Evolutionary conservation across 2,329 filamentous ascomycete species (phyloP).

Genomic region (Graphiopsis chlorocephala): DNA sequence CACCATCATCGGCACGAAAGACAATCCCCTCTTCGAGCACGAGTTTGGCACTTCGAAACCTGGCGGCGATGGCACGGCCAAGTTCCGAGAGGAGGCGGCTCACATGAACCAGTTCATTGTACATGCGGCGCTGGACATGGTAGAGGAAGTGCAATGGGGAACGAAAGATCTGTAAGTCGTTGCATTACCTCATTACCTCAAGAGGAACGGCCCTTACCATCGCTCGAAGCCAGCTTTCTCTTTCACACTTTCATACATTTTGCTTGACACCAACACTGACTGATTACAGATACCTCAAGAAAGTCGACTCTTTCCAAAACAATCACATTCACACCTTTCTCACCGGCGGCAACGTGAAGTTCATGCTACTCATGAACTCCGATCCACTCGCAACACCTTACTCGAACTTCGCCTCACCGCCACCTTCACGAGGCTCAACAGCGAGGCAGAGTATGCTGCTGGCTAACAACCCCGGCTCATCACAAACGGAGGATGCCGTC

Average conservation of each 20-base stretch:
- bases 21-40: conserved; percentile 94
- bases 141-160: conserved; percentile 95
- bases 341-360: conserved; percentile 87
- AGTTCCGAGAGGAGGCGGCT: conserved; percentile 82
- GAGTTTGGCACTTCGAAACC: conserved; percentile 97
- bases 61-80: conserved; percentile 86
- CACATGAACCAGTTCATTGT: conserved; percentile 98
- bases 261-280: background rate
- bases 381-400: conserved; percentile 38
- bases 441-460: conserved; percentile 35
- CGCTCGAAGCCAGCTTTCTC: background rate
- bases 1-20: conserved; percentile 89
- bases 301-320: conserved; percentile 94
- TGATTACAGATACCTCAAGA: conserved; percentile 80
- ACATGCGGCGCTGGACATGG: conserved; percentile 88
- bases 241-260: background rate
- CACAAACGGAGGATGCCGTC: conserved; percentile 92
- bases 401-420: conserved; percentile 31
- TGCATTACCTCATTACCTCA: background rate
- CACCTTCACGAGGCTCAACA: conserved; percentile 28
- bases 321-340: conserved; percentile 90
- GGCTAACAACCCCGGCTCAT: conserved; percentile 71
- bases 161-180: conserved; percentile 70
- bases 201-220: background rate
- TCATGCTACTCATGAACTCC: conserved; percentile 89